Base-by-base conservation (phyloP, 305 asterid species). In the Plantago lanceolata region DNA sequence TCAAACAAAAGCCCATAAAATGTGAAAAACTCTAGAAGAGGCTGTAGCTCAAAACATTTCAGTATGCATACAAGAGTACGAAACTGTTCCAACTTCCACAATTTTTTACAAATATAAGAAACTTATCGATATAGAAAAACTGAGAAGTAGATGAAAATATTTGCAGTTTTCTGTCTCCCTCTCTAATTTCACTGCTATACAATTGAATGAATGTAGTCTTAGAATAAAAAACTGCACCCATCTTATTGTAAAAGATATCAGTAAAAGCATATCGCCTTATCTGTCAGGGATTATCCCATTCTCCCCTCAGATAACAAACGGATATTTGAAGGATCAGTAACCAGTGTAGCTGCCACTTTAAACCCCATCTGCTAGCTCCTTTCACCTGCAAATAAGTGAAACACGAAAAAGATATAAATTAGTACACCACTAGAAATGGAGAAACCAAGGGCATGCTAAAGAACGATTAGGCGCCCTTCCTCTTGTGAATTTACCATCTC, bases 371-470 rank as follows among this genome's bases (percentile, higher is more conserved):
- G 70, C 68, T 59, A 67, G 72, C 78, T 69, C 69, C 84, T 66
- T 74, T 76, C 71, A 74, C 69, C 85, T 80, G 80, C 68, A 76
- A 70, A 68, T 59, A 59, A 35, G 59, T 14, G 19, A 20, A 47
- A 68, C 55, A 20, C 33, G 16, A 28, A 65, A 61, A 50, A 29
- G 21, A 56, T 40, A 35, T 2, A 33, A 2, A 40, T 40, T 40
- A 40, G 11, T 35, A 35, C 15, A 9, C 15, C 45, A 40, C 11
- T 40, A 0, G 28, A 59, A 59, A 28, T 57, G 29, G 15, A 28
- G 4, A 49, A 14, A 16, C 1, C 15, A 49, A 19, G 40, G 40
- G 40, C 40, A 33, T 33, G 40, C 40, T 1, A 40, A 40, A 12
- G 45, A 40, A 2, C 9, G 45, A 12, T 15, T 0, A 8, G 14